Percentiles rank a stretch among this genome's conserved stretches.
Evolutionary conservation across 2,329 filamentous ascomycete species (phyloP).

Genomic region (Plectosphaerella plurivora): DNA sequence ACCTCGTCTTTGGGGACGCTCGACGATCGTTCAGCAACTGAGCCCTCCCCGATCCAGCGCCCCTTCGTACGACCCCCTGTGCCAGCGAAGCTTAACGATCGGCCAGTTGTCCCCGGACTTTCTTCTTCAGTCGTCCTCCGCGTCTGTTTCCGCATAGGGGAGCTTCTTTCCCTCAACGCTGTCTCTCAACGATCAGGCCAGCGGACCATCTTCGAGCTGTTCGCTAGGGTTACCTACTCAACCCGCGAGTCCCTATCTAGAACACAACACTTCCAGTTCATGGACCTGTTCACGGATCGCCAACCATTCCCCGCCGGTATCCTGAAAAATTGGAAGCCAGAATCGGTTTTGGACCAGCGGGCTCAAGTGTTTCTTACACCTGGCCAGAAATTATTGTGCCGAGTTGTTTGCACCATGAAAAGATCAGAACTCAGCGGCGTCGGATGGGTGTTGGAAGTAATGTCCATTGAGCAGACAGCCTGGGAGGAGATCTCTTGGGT

Average conservation of each 20-base stretch:
- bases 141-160: slow-evolving; percentile 61
- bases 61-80: slow-evolving; percentile 49
- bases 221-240: slow-evolving; percentile 55
- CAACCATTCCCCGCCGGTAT: slow-evolving; percentile 37
- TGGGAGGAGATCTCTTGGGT: slow-evolving; percentile 9
- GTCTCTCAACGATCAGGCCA: slow-evolving; percentile 25
- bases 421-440: neutral
- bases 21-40: slow-evolving; percentile 1
- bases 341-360: slow-evolving; percentile 1
- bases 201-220: slow-evolving; percentile 54
- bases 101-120: slow-evolving; percentile 49
- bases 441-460: slow-evolving; percentile 5
- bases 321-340: slow-evolving; percentile 6
- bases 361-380: neutral
- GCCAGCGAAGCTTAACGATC: slow-evolving; percentile 41
- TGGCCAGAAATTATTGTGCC: slow-evolving; percentile 6
- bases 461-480: slow-evolving; percentile 8
- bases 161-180: slow-evolving; percentile 47
- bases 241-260: slow-evolving; percentile 42
- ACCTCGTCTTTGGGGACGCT: slow-evolving; percentile 9
- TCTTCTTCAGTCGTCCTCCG: slow-evolving; percentile 42
- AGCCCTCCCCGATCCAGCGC: slow-evolving; percentile 11
- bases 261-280: slow-evolving; percentile 61
- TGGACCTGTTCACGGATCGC: slow-evolving; percentile 55
- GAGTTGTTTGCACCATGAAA: slow-evolving; percentile 8